Evolutionary conservation across 2,329 filamentous ascomycete genomes (phyloP), one percentile per base, ranked within the genome.

Genomic region (Fonsecaea monophora): DNA sequence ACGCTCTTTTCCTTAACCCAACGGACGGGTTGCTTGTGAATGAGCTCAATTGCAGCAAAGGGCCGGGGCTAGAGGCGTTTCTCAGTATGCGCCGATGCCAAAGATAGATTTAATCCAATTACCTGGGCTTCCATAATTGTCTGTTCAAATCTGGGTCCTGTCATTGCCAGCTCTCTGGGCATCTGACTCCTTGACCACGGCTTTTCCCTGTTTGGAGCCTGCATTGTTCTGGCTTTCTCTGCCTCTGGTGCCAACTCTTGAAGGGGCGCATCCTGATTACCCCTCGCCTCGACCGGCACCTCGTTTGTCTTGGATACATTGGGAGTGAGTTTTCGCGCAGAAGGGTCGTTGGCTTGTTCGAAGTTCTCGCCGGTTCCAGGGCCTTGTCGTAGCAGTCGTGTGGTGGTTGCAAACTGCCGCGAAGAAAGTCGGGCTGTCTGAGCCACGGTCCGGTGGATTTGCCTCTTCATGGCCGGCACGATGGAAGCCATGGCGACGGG

Each of bases 121-220:
- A 97, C 94, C 91, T 99, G 95, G 73, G 90, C 82, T 74, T 90
- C 88, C 82, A 98, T 94, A 76, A 96, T 92, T 38, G 92, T 98
- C 87, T 98, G 94, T 85, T 99, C 95, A 76, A 99, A 99, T 74
- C 94, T 86, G 71, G 95, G 95, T 50, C 95, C 95, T 50, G 89
- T 88, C 94, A 99, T 99, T 61, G 93, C 95, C 79, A 88, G 81
- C 62, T 87, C 86, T 75, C 94, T 86, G 45, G 92, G 88, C 79
- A 88, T 87, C 85, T 99, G 95, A 82, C 88, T 96, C 76, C 87
- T 83, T 68, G 92, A 92, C 95, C 95, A 99, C 67, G 92, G 86
- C 5, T 81, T 87, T 67, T 84, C 81, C 70, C 93, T 88, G 84
- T 99, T 99, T 25, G 95, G 95, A 37, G 94, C 92, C 83, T 99